Evolutionary conservation across 495 filamentous ascomycete genomes (phyloP), one percentile per base, ranked within the genome.

Genomic region (Talaromyces stipitatus): DNA sequence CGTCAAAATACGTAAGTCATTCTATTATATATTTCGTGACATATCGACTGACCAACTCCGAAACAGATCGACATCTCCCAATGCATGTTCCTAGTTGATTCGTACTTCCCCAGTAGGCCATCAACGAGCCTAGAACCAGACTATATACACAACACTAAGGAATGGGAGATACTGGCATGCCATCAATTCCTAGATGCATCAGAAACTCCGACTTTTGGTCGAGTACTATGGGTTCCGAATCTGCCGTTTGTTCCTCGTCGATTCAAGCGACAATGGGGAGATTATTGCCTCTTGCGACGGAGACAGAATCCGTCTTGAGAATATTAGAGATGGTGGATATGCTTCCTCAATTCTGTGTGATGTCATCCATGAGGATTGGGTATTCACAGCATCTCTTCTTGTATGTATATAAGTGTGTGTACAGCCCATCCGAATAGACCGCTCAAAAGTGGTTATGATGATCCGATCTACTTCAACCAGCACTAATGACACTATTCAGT

Each of bases 61-160:
- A 4, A 9, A 20, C 38, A 89, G 87, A 73, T 84, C 24, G 85
- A 90, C 55, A 69, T 95, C 46, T 77, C 73, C 32, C 75, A 82
- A 45, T 97, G 95, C 64, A 79, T 82, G 22, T 97, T 92, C 71
- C 67, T 98, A 14, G 85, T 97, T 32, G 94, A 98, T 67, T 94
- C 90, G 3, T 84, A 86, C 56, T 92, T 92, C 61, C 83, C 88
- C 0, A 75, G 75, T 46, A 69, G 76, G 24, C 71, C 68, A 12
- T 57, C 71, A 10, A 76, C 82, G 16, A 71, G 75, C 3, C 79
- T 85, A 4, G 91, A 97, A 63, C 90, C 90, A 3, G 76, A 87
- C 60, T 92, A 92, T 60, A 72, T 86, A 8, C 70, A 83, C 8
- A 86, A 96, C 60, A 68, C 67, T 43, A 66, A 81, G 10, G 77